A percentile compares a stretch with the other conserved stretches of the same genome.
Evolutionary conservation across 2,329 filamentous ascomycete genomes (phyloP).

Genomic region (Cladosporium sp.): DNA sequence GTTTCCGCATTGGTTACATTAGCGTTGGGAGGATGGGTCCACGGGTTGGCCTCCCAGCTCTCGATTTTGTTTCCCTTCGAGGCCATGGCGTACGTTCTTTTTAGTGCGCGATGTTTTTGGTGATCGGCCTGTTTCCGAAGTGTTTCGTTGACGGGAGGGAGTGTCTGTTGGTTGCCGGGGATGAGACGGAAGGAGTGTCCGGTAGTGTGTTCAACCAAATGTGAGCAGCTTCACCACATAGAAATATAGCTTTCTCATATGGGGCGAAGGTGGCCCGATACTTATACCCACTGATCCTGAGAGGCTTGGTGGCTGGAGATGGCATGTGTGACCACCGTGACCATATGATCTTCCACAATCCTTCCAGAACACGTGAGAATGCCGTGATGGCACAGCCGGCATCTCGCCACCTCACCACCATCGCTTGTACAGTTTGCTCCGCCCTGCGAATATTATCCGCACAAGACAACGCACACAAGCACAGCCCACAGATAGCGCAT

Average conservation of each 20-base stretch:
- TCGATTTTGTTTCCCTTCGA: slow-evolving; percentile 24
- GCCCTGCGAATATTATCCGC: background rate
- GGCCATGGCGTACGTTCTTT: slow-evolving; percentile 9
- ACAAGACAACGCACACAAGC: slow-evolving; percentile 2
- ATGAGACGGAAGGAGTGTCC: background rate
- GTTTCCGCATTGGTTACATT: slow-evolving; percentile 28
- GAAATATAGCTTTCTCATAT: background rate
- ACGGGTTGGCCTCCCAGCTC: slow-evolving; percentile 27
- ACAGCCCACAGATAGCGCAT: slow-evolving; percentile 9
- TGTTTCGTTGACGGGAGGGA: slow-evolving; percentile 8
- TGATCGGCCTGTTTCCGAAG: background rate
- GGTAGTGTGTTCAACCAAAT: background rate
- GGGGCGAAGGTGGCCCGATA: background rate
- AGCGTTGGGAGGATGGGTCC: slow-evolving; percentile 29
- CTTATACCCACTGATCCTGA: background rate
- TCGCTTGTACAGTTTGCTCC: slow-evolving; percentile 1
- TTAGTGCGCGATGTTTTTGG: background rate
- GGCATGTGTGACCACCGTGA: background rate
- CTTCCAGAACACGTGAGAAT: background rate
- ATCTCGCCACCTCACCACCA: background rate
- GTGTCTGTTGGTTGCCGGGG: background rate
- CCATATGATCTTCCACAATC: slow-evolving; percentile 4
- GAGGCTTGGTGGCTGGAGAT: background rate
- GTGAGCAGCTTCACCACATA: background rate
- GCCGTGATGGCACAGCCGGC: background rate